phyloP scores from a whole-genome alignment of 352 stramenopile genomes.

The Blastocystis sp. region DNA sequence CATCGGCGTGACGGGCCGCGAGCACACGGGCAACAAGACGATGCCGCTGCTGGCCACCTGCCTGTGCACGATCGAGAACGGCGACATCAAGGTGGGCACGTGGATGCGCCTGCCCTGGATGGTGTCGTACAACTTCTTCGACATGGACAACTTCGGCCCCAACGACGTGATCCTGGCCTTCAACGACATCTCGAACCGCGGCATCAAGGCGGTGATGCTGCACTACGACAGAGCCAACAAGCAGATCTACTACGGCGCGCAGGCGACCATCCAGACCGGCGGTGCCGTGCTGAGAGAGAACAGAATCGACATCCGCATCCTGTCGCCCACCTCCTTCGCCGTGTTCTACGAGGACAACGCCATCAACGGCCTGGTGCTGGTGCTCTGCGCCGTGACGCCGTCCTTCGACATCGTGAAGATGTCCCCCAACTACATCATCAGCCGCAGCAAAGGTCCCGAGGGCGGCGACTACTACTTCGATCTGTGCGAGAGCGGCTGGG shows the following conservation, averaged over 20 bases:
- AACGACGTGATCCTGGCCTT: conserved; percentile 14
- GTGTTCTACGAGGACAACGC: conserved; percentile 54
- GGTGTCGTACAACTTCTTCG: conserved; percentile 52
- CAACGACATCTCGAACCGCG: not conserved
- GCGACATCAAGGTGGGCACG: conserved; percentile 5
- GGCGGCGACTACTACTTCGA: conserved; percentile 13
- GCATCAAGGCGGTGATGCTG: conserved; percentile 12
- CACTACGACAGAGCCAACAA: conserved; percentile 22
- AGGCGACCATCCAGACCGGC: conserved; percentile 20
- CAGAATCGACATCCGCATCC: conserved; percentile 29
- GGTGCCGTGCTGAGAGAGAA: not conserved
- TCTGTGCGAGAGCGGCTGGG: conserved; percentile 10
- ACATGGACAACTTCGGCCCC: conserved; percentile 55
- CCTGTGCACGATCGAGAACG: conserved; percentile 16
- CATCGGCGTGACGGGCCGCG: conserved; percentile 9
- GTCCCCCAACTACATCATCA: conserved; percentile 21
- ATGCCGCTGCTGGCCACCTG: not conserved
- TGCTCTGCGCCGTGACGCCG: conserved; percentile 5
- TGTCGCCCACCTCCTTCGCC: not conserved
- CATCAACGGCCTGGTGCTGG: not conserved
- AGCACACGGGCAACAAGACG: not conserved
- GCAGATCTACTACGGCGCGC: conserved; percentile 18
- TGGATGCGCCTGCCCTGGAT: conserved; percentile 22
- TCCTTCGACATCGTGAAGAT: conserved; percentile 9
- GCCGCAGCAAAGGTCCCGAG: not conserved